Evolutionary conservation across 768 basidiomycete species (phyloP).

Genomic region (Guyanaporus albipodus): DNA sequence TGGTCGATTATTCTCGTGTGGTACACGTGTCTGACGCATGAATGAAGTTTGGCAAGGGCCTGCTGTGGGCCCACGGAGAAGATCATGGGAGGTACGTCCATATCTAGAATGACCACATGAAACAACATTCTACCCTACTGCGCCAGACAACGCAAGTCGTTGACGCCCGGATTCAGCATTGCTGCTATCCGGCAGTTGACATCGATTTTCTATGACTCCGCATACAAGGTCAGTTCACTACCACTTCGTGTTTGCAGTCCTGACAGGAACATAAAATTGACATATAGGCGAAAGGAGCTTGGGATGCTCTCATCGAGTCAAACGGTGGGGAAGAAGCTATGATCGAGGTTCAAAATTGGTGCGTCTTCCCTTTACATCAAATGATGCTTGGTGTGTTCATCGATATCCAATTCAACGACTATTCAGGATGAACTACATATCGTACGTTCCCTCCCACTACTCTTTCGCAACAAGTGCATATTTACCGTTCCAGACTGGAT

Average conservation of each 20-base stretch:
- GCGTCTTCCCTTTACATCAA: no score
- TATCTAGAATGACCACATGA: no score
- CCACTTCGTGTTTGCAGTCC: background rate
- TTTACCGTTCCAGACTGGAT: no score
- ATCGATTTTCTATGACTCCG: slow-evolving; percentile 7
- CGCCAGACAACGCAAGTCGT: background rate
- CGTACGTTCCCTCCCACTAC: slow-evolving; percentile 18
- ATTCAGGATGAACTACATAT: no score
- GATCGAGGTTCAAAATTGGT: no score
- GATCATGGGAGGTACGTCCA: background rate
- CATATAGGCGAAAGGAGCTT: slow-evolving; percentile 26
- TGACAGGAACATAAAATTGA: background rate
- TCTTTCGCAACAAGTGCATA: no score
- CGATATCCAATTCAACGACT: no score
- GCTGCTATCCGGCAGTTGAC: background rate
- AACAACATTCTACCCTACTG: no score
- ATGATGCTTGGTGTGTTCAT: no score
- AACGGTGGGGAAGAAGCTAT: no score
- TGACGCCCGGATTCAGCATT: background rate
- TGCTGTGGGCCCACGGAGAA: slow-evolving; percentile 16
- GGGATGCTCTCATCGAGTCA: slow-evolving; percentile 25
- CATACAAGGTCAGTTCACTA: slow-evolving; percentile 1
- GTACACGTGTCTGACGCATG: background rate
- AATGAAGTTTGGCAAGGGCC: slow-evolving; percentile 22
- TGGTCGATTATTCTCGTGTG: background rate